These are phyloP conservation scores for Hygrophoropsis aurantiaca DNA, from an alignment of 768 basidiomycete genomes.

Conservation along the genomic window DNA sequence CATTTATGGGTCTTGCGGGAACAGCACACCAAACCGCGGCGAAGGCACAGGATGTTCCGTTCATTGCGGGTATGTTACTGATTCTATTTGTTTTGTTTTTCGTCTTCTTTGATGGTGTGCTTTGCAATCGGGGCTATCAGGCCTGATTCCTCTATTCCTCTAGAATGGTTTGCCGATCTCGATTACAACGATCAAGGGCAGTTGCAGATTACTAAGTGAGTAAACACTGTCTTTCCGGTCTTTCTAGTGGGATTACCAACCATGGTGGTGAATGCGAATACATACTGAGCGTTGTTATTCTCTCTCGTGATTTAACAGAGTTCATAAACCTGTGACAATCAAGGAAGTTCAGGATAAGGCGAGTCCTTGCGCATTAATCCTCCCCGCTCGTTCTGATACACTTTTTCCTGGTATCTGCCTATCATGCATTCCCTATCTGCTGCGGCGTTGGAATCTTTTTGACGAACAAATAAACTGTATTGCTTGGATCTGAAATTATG, in stretches of 20 bases:
- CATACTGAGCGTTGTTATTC: neutral
- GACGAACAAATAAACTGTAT: no score
- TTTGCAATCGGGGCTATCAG: no score
- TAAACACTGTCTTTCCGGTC: neutral
- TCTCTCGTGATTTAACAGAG: constrained; percentile 35
- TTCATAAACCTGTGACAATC: constrained; percentile 47
- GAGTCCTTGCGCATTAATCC: constrained; percentile 4
- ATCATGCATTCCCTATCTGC: no score
- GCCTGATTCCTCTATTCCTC: no score
- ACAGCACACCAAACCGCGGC: constrained; percentile 61
- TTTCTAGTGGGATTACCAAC: neutral
- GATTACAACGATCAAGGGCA: constrained; percentile 58
- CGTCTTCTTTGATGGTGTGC: no score
- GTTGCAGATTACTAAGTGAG: constrained; percentile 59
- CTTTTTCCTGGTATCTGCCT: no score
- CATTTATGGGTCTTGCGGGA: constrained; percentile 64
- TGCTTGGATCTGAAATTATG: no score
- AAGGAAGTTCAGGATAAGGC: constrained; percentile 46
- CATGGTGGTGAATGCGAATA: neutral
- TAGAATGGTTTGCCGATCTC: constrained; percentile 70
- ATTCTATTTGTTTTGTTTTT: neutral
- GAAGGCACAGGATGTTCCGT: constrained; percentile 51
- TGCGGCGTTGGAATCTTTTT: no score
- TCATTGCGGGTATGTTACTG: constrained; percentile 57
- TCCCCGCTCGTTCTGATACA: no score